Evolutionary conservation across 306 rosid species (phyloP), one percentile per base, ranked within the genome.

Genomic region (Inga oerstediana): DNA sequence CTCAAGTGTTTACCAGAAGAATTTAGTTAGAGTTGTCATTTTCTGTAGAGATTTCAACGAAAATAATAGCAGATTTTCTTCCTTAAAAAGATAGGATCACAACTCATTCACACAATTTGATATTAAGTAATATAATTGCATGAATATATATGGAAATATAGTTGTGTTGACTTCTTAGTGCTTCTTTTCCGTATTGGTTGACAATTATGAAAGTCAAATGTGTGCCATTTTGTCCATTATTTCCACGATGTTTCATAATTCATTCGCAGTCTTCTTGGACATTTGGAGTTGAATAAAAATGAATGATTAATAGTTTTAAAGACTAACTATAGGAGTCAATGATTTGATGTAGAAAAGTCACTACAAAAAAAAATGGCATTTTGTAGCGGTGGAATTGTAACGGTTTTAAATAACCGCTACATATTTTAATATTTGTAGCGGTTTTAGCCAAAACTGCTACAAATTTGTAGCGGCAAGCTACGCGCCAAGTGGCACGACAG

Each of bases 211-310:
- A 72, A 11, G 76, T 11, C 58, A 72, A 5, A 72, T 71, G 20
- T 22, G 58, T 3, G 76, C n/a, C 30, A 59, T 74, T 56, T 66
- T 48, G 22, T 76, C 74, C 65, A 49, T 7, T 20, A 30, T 19
- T 24, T 34, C 41, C 24, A n/a, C 49, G 22, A 64, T 32, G 39
- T 68, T 37, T 32, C 4, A 44, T 72, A 12, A 49, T 85, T 69
- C 67, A 49, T 85, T 67, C 72, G 85, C 88, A 81, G 79, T 10
- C 66, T 85, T 81, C 39, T 48, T 81, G 24, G 85, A 85, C 59
- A 77, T 72, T 41, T 49, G 22, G 51, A 32, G 72, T 65, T 82
- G 0, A 22, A 48, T 32, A 19, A 41, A 9, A 69, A 51, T 10
- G 8, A 30, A 56, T 19, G 54, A 11, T 73, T 0, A 46, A 49